A percentile compares a stretch with the other conserved stretches of the same genome.
Conservation (phyloP, 805 yeast species). For the Millerago galiae region DNA sequence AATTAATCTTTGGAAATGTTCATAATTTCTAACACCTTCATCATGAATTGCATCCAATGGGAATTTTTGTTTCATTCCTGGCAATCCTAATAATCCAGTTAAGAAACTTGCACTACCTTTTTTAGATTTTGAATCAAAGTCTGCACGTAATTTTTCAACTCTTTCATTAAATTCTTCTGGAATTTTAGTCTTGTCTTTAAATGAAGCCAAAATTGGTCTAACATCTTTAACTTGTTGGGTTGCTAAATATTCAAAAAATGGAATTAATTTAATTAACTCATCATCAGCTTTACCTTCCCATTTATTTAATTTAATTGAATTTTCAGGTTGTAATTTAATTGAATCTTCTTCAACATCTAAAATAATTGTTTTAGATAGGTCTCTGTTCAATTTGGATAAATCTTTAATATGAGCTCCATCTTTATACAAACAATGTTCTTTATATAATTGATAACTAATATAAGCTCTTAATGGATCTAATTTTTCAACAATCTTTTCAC, state of each 20-base stretch:
- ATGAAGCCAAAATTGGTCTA: slow-evolving; percentile 78
- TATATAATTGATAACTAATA: slow-evolving; percentile 77
- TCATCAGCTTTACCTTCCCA: slow-evolving; percentile 91
- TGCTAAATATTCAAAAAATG: slow-evolving; percentile 90
- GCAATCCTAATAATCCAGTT: slow-evolving; percentile 59
- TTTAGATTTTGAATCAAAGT: slow-evolving; percentile 51
- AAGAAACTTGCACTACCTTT: slow-evolving; percentile 44
- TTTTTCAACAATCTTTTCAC: slow-evolving; percentile 78
- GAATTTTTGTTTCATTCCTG: slow-evolving; percentile 38
- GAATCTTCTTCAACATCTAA: slow-evolving; percentile 73
- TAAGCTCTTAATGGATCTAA: slow-evolving; percentile 91
- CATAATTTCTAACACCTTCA: slow-evolving; percentile 86
- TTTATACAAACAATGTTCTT: slow-evolving; percentile 81
- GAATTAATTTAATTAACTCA: slow-evolving; percentile 71
- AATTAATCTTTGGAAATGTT: slow-evolving; percentile 71
- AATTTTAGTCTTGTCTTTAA: slow-evolving; percentile 56
- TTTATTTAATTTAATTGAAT: slow-evolving; percentile 75
- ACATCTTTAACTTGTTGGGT: slow-evolving; percentile 82
- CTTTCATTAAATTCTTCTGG: slow-evolving; percentile 77
- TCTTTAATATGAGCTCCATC: slow-evolving; percentile 91
- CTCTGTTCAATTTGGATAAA: slow-evolving; percentile 85
- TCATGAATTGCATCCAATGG: slow-evolving; percentile 87
- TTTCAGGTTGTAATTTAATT: slow-evolving; percentile 82
- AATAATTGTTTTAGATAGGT: slow-evolving; percentile 69
- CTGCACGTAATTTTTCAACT: slow-evolving; percentile 66